Percentiles rank a stretch among this genome's conserved stretches.
These are phyloP conservation scores for Anthostomella pinea DNA, from an alignment of 2,329 filamentous ascomycete species.

Conservation along the genomic window DNA sequence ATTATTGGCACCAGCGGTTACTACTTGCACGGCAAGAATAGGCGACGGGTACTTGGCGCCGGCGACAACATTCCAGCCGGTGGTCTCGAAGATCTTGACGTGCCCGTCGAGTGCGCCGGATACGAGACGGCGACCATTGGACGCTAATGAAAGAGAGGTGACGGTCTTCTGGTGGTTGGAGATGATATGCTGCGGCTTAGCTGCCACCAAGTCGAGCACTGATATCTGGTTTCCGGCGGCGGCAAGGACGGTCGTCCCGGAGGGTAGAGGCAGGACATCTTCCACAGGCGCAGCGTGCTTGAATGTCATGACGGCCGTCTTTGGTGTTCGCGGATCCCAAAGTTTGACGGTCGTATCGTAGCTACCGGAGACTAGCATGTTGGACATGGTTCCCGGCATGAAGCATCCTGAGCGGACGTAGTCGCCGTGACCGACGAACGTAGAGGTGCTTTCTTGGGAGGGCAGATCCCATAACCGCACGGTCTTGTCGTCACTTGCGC, in stretches of 20 bases:
- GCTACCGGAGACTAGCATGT: slow-evolving; percentile 81
- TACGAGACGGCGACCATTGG: slow-evolving; percentile 75
- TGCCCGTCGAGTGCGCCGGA: slow-evolving; percentile 91
- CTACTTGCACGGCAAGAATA: slow-evolving; percentile 78
- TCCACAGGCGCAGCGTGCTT: slow-evolving; percentile 91
- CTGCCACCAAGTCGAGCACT: slow-evolving; percentile 88
- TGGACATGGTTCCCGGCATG: slow-evolving; percentile 70
- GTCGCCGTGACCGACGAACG: slow-evolving; percentile 83
- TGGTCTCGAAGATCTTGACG: slow-evolving; percentile 94
- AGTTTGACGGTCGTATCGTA: slow-evolving; percentile 92
- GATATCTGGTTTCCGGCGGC: slow-evolving; percentile 83
- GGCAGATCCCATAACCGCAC: slow-evolving; percentile 94
- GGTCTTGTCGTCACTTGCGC: slow-evolving; percentile 86
- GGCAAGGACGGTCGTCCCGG: slow-evolving; percentile 81
- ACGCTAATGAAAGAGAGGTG: slow-evolving; percentile 79
- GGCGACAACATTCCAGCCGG: slow-evolving; percentile 92
- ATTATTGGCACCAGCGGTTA: slow-evolving; percentile 62
- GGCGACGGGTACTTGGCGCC: slow-evolving; percentile 91
- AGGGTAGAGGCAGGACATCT: slow-evolving; percentile 80
- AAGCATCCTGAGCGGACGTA: slow-evolving; percentile 88
- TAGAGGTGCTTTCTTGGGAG: slow-evolving; percentile 69
- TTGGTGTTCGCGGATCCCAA: slow-evolving; percentile 82
- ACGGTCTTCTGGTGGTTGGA: slow-evolving; percentile 98
- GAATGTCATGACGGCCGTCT: slow-evolving; percentile 78
- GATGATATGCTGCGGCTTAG: slow-evolving; percentile 80